Evolutionary conservation across 441 rosid species (phyloP).

Genomic region (Erodium texanum): DNA sequence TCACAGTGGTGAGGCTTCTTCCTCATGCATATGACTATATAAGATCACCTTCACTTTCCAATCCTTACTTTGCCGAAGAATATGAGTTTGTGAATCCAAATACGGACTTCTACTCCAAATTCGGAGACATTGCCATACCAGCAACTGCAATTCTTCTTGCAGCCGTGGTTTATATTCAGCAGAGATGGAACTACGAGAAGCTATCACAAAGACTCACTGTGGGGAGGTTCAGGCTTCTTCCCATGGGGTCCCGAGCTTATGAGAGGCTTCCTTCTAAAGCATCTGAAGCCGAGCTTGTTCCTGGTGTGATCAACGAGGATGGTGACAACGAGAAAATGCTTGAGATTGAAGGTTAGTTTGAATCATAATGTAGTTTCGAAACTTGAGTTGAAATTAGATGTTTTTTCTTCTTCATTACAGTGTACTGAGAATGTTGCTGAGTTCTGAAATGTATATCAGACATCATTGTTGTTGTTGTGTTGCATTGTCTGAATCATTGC

Average conservation of each 20-base stretch:
- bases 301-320: slow-evolving; percentile 26
- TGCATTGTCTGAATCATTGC: too few species aligned
- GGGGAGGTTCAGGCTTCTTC: slow-evolving; percentile 49
- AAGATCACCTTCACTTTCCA: slow-evolving; percentile 32
- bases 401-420: background rate
- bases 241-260: slow-evolving; percentile 44
- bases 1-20: slow-evolving; percentile 59
- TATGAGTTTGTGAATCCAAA: slow-evolving; percentile 62
- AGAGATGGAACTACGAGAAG: slow-evolving; percentile 67
- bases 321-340: slow-evolving; percentile 12
- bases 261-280: slow-evolving; percentile 53
- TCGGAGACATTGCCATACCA: slow-evolving; percentile 71
- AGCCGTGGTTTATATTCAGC: slow-evolving; percentile 47
- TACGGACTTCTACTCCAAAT: slow-evolving; percentile 60
- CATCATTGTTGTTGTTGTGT: background rate
- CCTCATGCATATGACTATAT: slow-evolving; percentile 68
- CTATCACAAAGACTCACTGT: slow-evolving; percentile 41
- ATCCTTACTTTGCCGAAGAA: slow-evolving; percentile 55
- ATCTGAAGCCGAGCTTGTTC: slow-evolving; percentile 58
- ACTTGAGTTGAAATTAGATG: slow-evolving; percentile 9
- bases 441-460: background rate
- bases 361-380: too few species aligned
- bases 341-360: slow-evolving; percentile 35
- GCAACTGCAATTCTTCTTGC: slow-evolving; percentile 48
- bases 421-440: background rate